phyloP scores from a whole-genome alignment of 2,329 filamentous ascomycete genomes.

The Xylaria sp. region DNA sequence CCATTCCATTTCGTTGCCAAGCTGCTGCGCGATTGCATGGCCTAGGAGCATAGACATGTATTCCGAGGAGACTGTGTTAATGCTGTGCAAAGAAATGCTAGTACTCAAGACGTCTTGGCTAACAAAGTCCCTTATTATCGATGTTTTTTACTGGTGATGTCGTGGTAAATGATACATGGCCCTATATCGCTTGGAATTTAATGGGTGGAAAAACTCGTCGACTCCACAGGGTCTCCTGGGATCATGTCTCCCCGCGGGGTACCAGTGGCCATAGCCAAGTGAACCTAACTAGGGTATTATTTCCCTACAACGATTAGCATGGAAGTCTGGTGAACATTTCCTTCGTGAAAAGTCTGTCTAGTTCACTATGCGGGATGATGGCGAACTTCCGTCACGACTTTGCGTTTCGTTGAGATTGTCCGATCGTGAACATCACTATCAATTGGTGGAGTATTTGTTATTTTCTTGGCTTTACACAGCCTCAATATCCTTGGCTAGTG shows the following conservation, averaged over 20 bases:
- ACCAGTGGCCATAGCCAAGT: background rate
- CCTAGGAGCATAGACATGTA: background rate
- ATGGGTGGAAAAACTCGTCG: slow-evolving; percentile 35
- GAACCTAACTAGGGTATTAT: background rate
- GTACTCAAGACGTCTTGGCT: slow-evolving; percentile 9
- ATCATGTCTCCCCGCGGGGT: slow-evolving; percentile 6
- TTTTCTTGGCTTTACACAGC: background rate
- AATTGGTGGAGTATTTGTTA: slow-evolving; percentile 26
- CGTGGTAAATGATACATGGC: slow-evolving; percentile 13
- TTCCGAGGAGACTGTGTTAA: background rate
- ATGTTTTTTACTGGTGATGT: background rate
- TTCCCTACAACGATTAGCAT: background rate
- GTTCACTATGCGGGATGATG: background rate
- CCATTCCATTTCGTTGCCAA: background rate
- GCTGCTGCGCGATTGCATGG: background rate
- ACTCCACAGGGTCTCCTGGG: slow-evolving; percentile 10
- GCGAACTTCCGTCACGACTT: background rate
- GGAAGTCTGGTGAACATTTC: background rate
- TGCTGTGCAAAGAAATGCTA: background rate
- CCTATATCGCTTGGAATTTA: slow-evolving; percentile 11
- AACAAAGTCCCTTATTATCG: background rate
- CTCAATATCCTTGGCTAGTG: slow-evolving; percentile 10
- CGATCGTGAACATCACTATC: background rate
- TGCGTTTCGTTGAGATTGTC: slow-evolving; percentile 1
- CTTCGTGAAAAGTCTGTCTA: background rate